phyloP scores from a whole-genome alignment of 176 grass and related monocot genomes.

The Pontederia paniculata region DNA sequence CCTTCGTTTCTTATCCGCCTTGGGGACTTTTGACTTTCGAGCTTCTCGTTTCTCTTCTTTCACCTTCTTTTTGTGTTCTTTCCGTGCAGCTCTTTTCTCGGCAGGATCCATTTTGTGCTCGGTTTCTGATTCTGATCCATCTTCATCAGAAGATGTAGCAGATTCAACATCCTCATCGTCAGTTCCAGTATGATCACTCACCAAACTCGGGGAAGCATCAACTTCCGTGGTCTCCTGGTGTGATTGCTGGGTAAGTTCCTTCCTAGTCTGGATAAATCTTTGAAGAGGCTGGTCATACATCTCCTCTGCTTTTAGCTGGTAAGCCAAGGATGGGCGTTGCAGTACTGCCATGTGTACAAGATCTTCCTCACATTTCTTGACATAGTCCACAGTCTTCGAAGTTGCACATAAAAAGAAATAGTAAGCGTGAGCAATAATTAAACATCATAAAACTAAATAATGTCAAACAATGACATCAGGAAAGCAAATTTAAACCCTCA shows the following conservation, averaged over 20 bases:
- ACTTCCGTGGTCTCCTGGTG: conserved; percentile 12
- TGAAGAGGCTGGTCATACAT: conserved; percentile 63
- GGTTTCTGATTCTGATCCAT: conserved; percentile 29
- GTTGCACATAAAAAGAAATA: conserved; percentile 1
- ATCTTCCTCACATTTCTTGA: conserved; percentile 86
- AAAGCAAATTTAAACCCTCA: neutral
- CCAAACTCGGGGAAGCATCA: neutral
- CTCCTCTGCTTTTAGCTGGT: conserved; percentile 62
- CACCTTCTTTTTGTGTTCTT: conserved; percentile 88
- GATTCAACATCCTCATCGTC: conserved; percentile 29
- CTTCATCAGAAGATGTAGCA: conserved; percentile 32
- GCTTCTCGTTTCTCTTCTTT: conserved; percentile 81
- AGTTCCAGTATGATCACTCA: conserved; percentile 12
- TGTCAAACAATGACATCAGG: too few species aligned
- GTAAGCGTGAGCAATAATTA: neutral
- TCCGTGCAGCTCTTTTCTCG: conserved; percentile 61
- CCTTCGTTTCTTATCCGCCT: conserved; percentile 82
- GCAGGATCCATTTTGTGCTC: conserved; percentile 48
- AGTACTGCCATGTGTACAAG: conserved; percentile 64
- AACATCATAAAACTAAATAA: too few species aligned
- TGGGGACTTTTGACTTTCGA: conserved; percentile 56
- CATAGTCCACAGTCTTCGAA: conserved; percentile 49
- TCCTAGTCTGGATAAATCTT: conserved; percentile 56
- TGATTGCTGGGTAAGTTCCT: conserved; percentile 18
- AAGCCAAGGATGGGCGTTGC: conserved; percentile 45